phyloP scores from a whole-genome alignment of 2,329 filamentous ascomycete species.

The Pezicula radicicola region DNA sequence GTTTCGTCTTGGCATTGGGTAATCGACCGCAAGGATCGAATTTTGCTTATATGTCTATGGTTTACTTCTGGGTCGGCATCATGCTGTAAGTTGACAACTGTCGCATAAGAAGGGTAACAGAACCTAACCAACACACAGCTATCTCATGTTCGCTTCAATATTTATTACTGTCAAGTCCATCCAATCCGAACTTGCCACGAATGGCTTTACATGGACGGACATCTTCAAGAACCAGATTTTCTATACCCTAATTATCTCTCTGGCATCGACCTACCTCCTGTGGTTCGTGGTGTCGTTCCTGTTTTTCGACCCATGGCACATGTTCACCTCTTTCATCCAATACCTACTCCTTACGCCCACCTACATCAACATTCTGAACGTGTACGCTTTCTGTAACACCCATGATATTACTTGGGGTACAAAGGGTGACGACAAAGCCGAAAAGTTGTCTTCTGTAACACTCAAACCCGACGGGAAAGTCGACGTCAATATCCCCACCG shows the following conservation, averaged over 20 bases:
- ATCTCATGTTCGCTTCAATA: constrained; percentile 90
- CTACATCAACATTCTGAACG: constrained; percentile 98
- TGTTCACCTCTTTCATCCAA: constrained; percentile 93
- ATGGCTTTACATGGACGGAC: constrained; percentile 64
- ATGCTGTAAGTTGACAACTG: constrained; percentile 67
- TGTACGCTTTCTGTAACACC: constrained; percentile 98
- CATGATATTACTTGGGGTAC: constrained; percentile 98
- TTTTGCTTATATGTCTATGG: constrained; percentile 92
- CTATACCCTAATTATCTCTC: constrained; percentile 88
- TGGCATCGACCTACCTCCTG: constrained; percentile 88
- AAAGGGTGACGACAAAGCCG: constrained; percentile 94
- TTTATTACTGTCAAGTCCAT: constrained; percentile 92
- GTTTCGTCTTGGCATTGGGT: constrained; percentile 90
- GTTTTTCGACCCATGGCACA: constrained; percentile 99
- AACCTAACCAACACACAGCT: constrained; percentile 43
- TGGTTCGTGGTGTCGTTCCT: constrained; percentile 89
- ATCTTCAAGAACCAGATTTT: constrained; percentile 88
- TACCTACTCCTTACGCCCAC: constrained; percentile 94
- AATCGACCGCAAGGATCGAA: constrained; percentile 94
- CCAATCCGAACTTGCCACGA: constrained; percentile 60
- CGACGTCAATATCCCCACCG: constrained; percentile 79
- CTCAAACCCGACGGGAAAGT: constrained; percentile 95
- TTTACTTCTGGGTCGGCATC: constrained; percentile 96
- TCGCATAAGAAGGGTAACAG: not conserved
- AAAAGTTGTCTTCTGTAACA: constrained; percentile 83